Conservation (phyloP, 2,329 filamentous ascomycete species). For the Aureobasidium sp. region DNA sequence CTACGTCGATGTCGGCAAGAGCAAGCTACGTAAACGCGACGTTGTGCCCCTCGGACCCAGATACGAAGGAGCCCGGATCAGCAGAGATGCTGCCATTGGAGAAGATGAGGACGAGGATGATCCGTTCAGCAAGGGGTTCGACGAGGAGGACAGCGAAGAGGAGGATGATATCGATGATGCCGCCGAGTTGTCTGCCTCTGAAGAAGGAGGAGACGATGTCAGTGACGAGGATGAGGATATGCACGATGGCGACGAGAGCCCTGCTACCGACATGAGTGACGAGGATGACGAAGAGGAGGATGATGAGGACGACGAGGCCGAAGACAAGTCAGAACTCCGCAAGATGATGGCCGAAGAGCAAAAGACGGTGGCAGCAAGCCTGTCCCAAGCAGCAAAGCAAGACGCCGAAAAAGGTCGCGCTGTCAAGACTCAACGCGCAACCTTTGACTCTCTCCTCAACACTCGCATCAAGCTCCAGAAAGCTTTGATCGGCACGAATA, state of each 20-base stretch:
- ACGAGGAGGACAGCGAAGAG: constrained; percentile 37
- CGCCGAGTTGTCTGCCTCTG: constrained; percentile 36
- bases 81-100: constrained; percentile 53
- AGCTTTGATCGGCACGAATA: constrained; percentile 73
- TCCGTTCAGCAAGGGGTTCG: constrained; percentile 35
- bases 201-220: constrained; percentile 16
- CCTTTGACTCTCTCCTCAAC: constrained; percentile 84
- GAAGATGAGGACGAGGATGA: constrained; percentile 43
- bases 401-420: constrained; percentile 81
- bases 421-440: constrained; percentile 74
- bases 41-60: constrained; percentile 62
- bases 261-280: constrained; percentile 37
- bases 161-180: constrained; percentile 19
- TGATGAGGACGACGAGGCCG: constrained; percentile 28
- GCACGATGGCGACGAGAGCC: constrained; percentile 30
- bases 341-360: constrained; percentile 62
- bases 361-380: constrained; percentile 54
- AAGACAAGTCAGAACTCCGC: constrained; percentile 50
- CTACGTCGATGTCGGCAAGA: constrained; percentile 75
- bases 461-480: constrained; percentile 90
- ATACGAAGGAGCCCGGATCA: constrained; percentile 71
- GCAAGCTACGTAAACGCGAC: constrained; percentile 69
- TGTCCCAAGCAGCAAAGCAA: constrained; percentile 59
- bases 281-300: constrained; percentile 27
- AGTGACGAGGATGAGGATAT: constrained; percentile 22